Evolutionary conservation across 2,329 filamentous ascomycete genomes (phyloP), one percentile per base, ranked within the genome.

Genomic region (Talaromyces sp.): DNA sequence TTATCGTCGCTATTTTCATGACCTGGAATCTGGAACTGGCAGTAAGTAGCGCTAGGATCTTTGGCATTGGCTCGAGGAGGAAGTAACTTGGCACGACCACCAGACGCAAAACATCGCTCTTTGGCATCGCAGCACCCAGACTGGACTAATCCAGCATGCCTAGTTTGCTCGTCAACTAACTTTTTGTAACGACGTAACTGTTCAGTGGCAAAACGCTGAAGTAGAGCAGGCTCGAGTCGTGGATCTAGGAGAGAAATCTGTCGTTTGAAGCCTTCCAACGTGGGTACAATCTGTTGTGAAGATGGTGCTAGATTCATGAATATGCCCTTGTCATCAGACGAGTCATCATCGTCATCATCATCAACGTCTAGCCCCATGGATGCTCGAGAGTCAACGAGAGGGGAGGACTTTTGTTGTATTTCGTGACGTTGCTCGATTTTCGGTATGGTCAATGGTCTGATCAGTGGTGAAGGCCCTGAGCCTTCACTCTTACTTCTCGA

Each of bases 121-220:
- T 84, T 85, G 43, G 87, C 88, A 11, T 83, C 71, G 73, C 92
- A 96, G 19, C 79, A 84, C 8, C 78, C 71, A 57, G 82, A 81
- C 31, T 81, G 81, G 1, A 89, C 85, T 2, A 83, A 82, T 56
- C 84, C 82, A 1, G 88, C 79, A 72, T 97, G 93, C 70, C 89
- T 89, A 64, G 91, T 82, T 72, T 87, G 90, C 67, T 84, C 81
- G 43, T 87, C 88, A 35, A 94, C 81, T 16, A 97, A 81, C 33
- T 86, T 85, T 75, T 93, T 95, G 77, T 93, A 96, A 63, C 93
- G 87, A 66, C 87, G 82, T 56, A 89, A 81, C 75, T 97, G 92
- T 72, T 96, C 92, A 68, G 91, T 86, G 0, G 90, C 91, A 69
- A 97, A 90, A 54, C 93, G 88, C 35, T 95, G 90, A 14, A 94